Conservation (phyloP, 1,284 basidiomycete genomes). For the Apiotrichum laibachii region DNA sequence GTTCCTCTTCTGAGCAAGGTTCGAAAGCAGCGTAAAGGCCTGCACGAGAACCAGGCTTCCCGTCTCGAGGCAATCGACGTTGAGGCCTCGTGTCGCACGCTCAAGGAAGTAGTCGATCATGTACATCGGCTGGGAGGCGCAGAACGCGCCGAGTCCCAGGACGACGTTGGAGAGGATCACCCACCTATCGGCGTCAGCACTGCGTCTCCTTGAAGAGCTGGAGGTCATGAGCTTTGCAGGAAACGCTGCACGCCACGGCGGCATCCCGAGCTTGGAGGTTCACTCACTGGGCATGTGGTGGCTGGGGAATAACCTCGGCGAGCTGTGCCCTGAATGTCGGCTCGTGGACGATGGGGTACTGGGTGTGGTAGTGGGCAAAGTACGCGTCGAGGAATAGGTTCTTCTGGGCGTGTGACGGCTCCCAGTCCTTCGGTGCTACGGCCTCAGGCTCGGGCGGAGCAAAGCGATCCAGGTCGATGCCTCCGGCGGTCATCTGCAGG, state of each 20-base stretch:
- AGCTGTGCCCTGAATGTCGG: slow-evolving; percentile 31
- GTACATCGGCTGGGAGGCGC: slow-evolving; percentile 21
- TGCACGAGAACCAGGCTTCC: slow-evolving; percentile 30
- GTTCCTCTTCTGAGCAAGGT: slow-evolving; percentile 33
- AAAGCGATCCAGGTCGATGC: slow-evolving; percentile 5
- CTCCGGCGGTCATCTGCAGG: slow-evolving; percentile 23
- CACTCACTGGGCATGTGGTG: slow-evolving; percentile 20
- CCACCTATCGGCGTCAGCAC: slow-evolving; percentile 11
- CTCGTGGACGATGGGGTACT: slow-evolving; percentile 36
- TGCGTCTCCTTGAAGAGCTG: no score
- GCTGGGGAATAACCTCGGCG: slow-evolving; percentile 24
- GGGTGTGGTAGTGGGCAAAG: slow-evolving; percentile 29
- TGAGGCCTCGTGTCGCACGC: slow-evolving; percentile 15
- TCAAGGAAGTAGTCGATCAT: slow-evolving; percentile 27
- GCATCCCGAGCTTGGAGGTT: no score
- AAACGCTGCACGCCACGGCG: no score
- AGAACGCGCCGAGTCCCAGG: slow-evolving; percentile 31
- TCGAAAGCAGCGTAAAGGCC: slow-evolving; percentile 29
- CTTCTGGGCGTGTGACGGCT: slow-evolving; percentile 10
- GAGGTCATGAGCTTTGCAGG: no score
- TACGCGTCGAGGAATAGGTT: slow-evolving; percentile 24
- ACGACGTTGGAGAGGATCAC: slow-evolving; percentile 22
- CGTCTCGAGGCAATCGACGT: slow-evolving; percentile 26
- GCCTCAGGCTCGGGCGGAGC: neutral
- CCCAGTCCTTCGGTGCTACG: slow-evolving; percentile 10